Evolutionary conservation across 768 basidiomycete species (phyloP).

Genomic region (Panellus pusillus): DNA sequence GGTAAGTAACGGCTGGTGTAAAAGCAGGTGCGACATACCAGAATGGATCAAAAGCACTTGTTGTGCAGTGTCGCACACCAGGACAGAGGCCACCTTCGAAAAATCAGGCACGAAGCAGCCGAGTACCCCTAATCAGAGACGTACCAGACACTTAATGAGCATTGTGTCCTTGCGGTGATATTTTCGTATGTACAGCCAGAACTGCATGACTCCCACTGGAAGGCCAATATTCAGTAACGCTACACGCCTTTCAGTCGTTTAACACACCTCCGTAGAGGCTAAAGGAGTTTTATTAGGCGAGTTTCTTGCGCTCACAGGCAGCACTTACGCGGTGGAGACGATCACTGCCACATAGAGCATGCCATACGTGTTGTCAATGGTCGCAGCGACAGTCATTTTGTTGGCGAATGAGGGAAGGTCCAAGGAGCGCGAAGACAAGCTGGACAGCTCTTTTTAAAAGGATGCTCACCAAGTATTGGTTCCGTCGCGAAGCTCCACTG

Average conservation of each 20-base stretch:
- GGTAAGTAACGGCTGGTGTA: not conserved
- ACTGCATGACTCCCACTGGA: constrained; percentile 16
- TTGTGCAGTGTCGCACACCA: constrained; percentile 16
- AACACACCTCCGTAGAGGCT: constrained; percentile 18
- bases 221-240: not conserved
- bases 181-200: constrained; percentile 21
- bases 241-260: not conserved
- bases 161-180: constrained; percentile 11
- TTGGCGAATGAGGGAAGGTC: not conserved
- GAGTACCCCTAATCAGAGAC: not conserved
- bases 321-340: constrained; percentile 5
- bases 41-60: constrained; percentile 11
- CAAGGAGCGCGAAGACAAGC: not conserved
- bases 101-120: not conserved
- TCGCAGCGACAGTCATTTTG: constrained; percentile 1
- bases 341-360: constrained; percentile 10
- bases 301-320: not conserved
- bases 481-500: too few relatives aligned
- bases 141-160: constrained; percentile 6
- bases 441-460: too few relatives aligned
- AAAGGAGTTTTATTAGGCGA: not conserved
- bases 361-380: constrained; percentile 18
- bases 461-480: too few relatives aligned
- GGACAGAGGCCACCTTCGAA: constrained; percentile 11
- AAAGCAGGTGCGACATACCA: not conserved